Evolutionary conservation across 2,329 filamentous ascomycete genomes (phyloP).

Genomic region (Curvularia verruculosa): DNA sequence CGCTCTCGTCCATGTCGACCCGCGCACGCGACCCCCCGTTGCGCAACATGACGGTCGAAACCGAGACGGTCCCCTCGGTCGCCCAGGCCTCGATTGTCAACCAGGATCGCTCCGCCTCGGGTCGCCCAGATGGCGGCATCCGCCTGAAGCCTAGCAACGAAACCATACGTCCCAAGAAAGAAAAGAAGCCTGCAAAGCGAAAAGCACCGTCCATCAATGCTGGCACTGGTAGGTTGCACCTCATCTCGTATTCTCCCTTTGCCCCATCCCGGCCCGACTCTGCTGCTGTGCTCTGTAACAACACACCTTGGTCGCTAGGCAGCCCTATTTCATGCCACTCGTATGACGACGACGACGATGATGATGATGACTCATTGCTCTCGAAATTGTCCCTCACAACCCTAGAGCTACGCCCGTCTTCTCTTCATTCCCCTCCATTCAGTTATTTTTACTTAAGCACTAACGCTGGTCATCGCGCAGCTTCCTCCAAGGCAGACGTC

Average conservation of each 20-base stretch:
- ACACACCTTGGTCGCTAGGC: conserved; percentile 37
- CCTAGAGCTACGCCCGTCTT: conserved; percentile 34
- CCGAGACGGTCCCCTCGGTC: conserved; percentile 90
- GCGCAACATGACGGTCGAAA: conserved; percentile 96
- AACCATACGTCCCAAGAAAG: conserved; percentile 92
- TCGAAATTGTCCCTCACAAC: conserved; percentile 35
- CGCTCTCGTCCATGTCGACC: conserved; percentile 68
- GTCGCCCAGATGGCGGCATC: conserved; percentile 74
- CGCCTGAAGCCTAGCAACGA: conserved; percentile 90
- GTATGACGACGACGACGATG: too few relatives aligned
- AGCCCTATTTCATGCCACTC: conserved; percentile 40
- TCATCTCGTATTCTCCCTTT: conserved; percentile 44
- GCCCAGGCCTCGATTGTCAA: conserved; percentile 76
- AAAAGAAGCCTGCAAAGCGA: conserved; percentile 79
- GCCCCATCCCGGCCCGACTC: conserved; percentile 35
- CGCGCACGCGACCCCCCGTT: conserved; percentile 76
- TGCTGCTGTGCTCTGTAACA: conserved; percentile 31
- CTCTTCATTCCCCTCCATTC: conserved; percentile 33
- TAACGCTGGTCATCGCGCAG: conserved; percentile 57
- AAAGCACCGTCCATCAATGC: conserved; percentile 75
- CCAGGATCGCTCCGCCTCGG: conserved; percentile 62
- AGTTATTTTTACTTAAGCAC: conserved; percentile 46
- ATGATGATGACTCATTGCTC: too few relatives aligned
- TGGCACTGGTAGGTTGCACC: conserved; percentile 70
- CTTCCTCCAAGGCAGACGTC: conserved; percentile 94